A percentile compares a stretch with the other conserved stretches of the same genome.
Conservation (phyloP, 768 basidiomycete genomes). For the Amanita rubescens region DNA sequence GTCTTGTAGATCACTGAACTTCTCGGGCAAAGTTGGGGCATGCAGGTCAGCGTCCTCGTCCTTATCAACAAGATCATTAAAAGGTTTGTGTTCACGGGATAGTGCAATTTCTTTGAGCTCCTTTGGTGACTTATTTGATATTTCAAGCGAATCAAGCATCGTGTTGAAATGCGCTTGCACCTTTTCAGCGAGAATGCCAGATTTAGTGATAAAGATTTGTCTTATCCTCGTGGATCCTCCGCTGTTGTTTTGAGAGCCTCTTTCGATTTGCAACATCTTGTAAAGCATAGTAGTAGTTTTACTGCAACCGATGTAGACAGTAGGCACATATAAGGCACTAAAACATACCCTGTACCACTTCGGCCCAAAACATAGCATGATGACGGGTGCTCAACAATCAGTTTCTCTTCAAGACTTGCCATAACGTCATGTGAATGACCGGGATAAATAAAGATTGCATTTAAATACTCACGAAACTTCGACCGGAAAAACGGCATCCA, state of each 20-base stretch:
- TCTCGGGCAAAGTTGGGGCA: constrained; percentile 38
- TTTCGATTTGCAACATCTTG: constrained; percentile 65
- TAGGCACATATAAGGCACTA: not conserved
- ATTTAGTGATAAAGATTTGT: constrained; percentile 71
- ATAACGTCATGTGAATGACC: not conserved
- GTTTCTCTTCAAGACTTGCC: constrained; percentile 43
- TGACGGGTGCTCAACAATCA: constrained; percentile 50
- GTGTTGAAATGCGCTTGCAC: constrained; percentile 62
- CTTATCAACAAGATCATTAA: too few species aligned
- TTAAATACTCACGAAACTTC: constrained; percentile 35
- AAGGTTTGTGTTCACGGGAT: constrained; percentile 9
- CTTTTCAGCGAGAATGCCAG: constrained; percentile 54
- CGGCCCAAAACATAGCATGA: constrained; percentile 65
- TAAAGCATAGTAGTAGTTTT: constrained; percentile 76
- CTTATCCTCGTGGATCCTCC: constrained; percentile 39
- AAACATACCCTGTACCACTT: constrained; percentile 63
- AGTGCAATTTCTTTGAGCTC: constrained; percentile 29
- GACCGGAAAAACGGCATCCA: constrained; percentile 39
- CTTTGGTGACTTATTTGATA: constrained; percentile 26
- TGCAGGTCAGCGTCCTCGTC: constrained; percentile 36
- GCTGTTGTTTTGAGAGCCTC: constrained; percentile 36
- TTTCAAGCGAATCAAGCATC: constrained; percentile 37
- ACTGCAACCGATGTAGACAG: constrained; percentile 23
- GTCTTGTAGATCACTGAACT: constrained; percentile 49
- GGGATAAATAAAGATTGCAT: not conserved